These are phyloP conservation scores for Metschnikowia shivogae DNA, from an alignment of 805 yeast species.

Conservation along the genomic window DNA sequence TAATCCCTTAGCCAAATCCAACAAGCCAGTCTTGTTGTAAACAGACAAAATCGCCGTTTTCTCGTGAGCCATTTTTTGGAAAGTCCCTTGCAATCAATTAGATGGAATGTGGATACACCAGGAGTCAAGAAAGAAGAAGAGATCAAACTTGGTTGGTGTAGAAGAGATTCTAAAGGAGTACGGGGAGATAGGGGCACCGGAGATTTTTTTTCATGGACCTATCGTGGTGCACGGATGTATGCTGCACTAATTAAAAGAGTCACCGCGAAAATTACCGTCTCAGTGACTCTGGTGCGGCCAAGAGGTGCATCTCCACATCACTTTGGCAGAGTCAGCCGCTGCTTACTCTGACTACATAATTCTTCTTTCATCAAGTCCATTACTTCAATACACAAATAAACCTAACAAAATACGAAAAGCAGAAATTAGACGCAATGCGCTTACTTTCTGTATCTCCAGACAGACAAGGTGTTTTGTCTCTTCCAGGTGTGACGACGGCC, in stretches of 20 bases:
- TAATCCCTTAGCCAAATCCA: conserved; percentile 95
- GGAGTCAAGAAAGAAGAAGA: not conserved
- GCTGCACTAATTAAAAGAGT: conserved; percentile 4
- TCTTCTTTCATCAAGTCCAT: conserved; percentile 7
- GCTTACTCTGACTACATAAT: not conserved
- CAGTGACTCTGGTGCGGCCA: not conserved
- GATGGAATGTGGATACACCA: not conserved
- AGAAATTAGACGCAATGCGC: conserved; percentile 14
- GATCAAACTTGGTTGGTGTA: conserved; percentile 1
- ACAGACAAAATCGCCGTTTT: conserved; percentile 96
- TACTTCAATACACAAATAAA: conserved; percentile 11
- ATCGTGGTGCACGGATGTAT: conserved; percentile 4
- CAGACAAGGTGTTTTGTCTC: conserved; percentile 95
- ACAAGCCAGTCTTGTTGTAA: conserved; percentile 93
- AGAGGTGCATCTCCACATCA: not conserved
- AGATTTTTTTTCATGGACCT: conserved; percentile 2
- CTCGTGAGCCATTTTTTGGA: conserved; percentile 35
- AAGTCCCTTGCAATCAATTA: not conserved
- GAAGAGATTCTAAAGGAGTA: conserved; percentile 3
- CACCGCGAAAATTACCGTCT: not conserved
- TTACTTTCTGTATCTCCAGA: conserved; percentile 99
- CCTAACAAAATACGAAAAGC: conserved; percentile 6
- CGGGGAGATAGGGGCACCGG: conserved; percentile 1
- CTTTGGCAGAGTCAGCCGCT: too few species aligned
- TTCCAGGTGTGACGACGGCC: conserved; percentile 99